Percentiles rank a stretch among this genome's conserved stretches.
Evolutionary conservation across 164 flowering plant species (phyloP).

Genomic region (Chimonanthus salicifolius): DNA sequence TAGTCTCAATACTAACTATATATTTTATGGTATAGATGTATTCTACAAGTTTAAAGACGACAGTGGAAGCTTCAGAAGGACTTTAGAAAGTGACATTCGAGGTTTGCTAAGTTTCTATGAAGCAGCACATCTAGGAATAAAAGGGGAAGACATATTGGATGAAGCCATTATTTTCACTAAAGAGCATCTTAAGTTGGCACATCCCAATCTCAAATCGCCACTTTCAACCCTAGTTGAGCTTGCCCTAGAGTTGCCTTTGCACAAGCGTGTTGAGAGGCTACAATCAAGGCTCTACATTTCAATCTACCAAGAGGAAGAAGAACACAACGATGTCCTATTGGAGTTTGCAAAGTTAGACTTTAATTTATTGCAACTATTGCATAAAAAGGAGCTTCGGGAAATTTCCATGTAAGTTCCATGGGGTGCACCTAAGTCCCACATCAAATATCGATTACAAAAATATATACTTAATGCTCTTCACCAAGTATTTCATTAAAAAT

Average conservation of each 20-base stretch:
- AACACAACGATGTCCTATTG: conserved; percentile 1
- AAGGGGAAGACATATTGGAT: conserved; percentile 23
- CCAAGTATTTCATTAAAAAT: too few relatives aligned
- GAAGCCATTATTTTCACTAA: conserved; percentile 25
- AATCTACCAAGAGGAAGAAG: conserved; percentile 6
- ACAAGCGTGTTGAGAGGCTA: conserved; percentile 13
- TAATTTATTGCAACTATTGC: conserved; percentile 15
- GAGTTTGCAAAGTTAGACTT: conserved; percentile 14
- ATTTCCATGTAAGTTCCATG: conserved; percentile 12
- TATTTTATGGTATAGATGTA: conserved; percentile 2
- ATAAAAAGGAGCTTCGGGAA: conserved; percentile 18
- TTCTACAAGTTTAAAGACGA: conserved; percentile 22
- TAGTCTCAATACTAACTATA: background rate
- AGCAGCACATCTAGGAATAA: conserved; percentile 16
- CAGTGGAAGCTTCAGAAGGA: conserved; percentile 25
- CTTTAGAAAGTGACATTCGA: conserved; percentile 4
- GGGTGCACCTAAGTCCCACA: background rate
- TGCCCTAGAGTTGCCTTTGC: conserved; percentile 11
- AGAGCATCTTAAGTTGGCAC: conserved; percentile 3
- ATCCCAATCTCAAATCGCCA: background rate
- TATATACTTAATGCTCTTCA: too few relatives aligned
- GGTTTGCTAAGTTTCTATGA: conserved; percentile 23
- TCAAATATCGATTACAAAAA: too few relatives aligned
- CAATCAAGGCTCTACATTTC: conserved; percentile 15
- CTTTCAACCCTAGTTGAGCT: conserved; percentile 10